A percentile compares a stretch with the other conserved stretches of the same genome.
Evolutionary conservation across 2,329 filamentous ascomycete species (phyloP).

Genomic region (Anisogramma anomala): DNA sequence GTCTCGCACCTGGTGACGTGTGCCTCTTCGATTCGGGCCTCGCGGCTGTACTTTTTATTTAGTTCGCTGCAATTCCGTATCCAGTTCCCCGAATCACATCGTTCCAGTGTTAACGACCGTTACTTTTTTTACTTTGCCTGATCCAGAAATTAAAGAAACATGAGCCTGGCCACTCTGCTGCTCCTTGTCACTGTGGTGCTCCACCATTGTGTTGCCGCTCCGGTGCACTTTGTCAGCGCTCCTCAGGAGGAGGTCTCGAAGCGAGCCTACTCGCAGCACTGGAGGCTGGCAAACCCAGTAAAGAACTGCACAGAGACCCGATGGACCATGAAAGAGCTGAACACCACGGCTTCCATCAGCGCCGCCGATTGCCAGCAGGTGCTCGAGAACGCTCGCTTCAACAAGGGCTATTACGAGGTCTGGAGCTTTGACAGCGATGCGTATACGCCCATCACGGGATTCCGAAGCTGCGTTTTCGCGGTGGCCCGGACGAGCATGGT

Average conservation of each 20-base stretch:
- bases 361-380: constrained; percentile 2
- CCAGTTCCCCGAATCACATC: too few species aligned
- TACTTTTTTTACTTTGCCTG: too few species aligned
- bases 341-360: not conserved
- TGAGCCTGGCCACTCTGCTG: not conserved
- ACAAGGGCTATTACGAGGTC: constrained; percentile 10
- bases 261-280: constrained; percentile 5
- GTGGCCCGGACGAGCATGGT: not conserved
- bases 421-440: constrained; percentile 4
- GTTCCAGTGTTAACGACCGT: not conserved
- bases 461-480: constrained; percentile 8
- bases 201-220: not conserved
- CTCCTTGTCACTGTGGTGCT: not conserved
- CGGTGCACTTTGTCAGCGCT: not conserved
- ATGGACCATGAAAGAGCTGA: not conserved
- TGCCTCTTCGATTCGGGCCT: not conserved
- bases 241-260: not conserved
- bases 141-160: not conserved
- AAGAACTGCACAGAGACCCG: constrained; percentile 3
- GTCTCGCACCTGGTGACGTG: not conserved
- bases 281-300: constrained; percentile 2
- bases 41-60: not conserved
- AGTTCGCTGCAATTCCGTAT: too few species aligned
- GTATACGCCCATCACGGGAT: constrained; percentile 5
- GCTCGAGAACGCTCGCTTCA: constrained; percentile 1